phyloP scores from a whole-genome alignment of 306 rosid species.

The Citrullus colocynthis region DNA sequence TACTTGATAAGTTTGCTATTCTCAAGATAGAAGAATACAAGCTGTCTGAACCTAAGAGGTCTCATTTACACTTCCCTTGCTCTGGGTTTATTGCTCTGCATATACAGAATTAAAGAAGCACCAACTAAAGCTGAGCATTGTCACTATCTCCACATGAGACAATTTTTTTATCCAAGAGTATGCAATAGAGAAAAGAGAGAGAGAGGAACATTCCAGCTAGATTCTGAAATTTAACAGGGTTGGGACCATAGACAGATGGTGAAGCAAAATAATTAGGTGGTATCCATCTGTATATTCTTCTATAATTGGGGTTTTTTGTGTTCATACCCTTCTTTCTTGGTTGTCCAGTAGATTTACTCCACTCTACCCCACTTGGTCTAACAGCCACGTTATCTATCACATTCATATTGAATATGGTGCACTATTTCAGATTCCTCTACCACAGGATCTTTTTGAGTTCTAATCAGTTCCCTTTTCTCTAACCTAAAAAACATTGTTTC shows the following conservation, averaged over 20 bases:
- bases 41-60: not conserved
- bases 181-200: not conserved
- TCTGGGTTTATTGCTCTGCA: not conserved
- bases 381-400: slow-evolving; percentile 18
- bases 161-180: slow-evolving; percentile 4
- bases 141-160: slow-evolving; percentile 8
- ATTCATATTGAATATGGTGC: slow-evolving; percentile 17
- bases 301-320: slow-evolving; percentile 36
- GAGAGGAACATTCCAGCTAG: slow-evolving; percentile 35
- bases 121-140: slow-evolving; percentile 9
- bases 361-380: slow-evolving; percentile 25
- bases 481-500: not conserved
- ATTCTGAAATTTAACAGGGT: slow-evolving; percentile 32
- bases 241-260: slow-evolving; percentile 43
- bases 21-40: slow-evolving; percentile 3
- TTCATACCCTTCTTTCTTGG: slow-evolving; percentile 30
- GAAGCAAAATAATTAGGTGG: slow-evolving; percentile 32
- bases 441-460: not conserved
- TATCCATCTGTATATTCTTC: slow-evolving; percentile 27
- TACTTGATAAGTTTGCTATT: not conserved
- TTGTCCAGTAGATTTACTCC: slow-evolving; percentile 28
- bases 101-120: slow-evolving; percentile 7
- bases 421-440: slow-evolving; percentile 21
- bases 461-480: not conserved
- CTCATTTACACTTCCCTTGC: not conserved